Conservation (phyloP, 2,329 filamentous ascomycete species). For the Trichoderma asperellum region DNA sequence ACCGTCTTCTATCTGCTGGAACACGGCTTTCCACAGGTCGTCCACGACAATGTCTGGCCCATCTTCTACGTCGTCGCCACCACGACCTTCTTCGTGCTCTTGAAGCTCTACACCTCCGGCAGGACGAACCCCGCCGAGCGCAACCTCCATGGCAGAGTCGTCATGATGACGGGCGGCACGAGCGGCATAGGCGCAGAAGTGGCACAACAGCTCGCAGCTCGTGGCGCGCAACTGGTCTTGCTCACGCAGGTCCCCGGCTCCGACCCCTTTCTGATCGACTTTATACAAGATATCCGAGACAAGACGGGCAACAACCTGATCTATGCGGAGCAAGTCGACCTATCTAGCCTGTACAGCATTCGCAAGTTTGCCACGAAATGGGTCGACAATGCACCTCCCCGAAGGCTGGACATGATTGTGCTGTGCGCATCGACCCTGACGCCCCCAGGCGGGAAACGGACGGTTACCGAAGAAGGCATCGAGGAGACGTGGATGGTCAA, state of each 20-base stretch:
- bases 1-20: slow-evolving; percentile 52
- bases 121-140: slow-evolving; percentile 74
- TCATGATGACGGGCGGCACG: slow-evolving; percentile 93
- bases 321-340: slow-evolving; percentile 93
- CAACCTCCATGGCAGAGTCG: slow-evolving; percentile 88
- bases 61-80: slow-evolving; percentile 47
- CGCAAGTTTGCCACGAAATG: slow-evolving; percentile 94
- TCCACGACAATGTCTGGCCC: slow-evolving; percentile 50
- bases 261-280: slow-evolving; percentile 90
- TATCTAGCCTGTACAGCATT: slow-evolving; percentile 85
- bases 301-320: slow-evolving; percentile 82
- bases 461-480: slow-evolving; percentile 74
- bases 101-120: slow-evolving; percentile 80
- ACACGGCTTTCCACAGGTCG: slow-evolving; percentile 55
- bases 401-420: slow-evolving; percentile 87
- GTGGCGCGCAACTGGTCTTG: slow-evolving; percentile 89
- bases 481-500: slow-evolving; percentile 95
- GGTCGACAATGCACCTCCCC: slow-evolving; percentile 92
- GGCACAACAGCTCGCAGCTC: slow-evolving; percentile 72
- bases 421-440: slow-evolving; percentile 82
- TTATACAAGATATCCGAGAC: slow-evolving; percentile 82
- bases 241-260: slow-evolving; percentile 80
- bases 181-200: slow-evolving; percentile 85
- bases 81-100: slow-evolving; percentile 46
- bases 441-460: slow-evolving; percentile 63